Evolutionary conservation across 1,284 basidiomycete species (phyloP), one percentile per base, ranked within the genome.

Genomic region (Thelephora terrestris): DNA sequence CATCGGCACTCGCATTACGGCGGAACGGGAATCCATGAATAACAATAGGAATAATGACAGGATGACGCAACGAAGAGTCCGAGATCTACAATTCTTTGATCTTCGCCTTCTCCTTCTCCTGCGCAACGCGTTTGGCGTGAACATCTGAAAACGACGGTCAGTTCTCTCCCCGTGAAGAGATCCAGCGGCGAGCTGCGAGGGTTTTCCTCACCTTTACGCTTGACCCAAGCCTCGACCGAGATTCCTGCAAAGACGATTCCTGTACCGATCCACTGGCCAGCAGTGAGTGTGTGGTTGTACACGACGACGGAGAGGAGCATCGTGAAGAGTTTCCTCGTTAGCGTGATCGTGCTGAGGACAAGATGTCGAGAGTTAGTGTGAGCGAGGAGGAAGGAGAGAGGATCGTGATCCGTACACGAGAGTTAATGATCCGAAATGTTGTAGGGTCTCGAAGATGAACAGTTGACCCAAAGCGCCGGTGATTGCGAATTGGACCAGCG

Each of bases 361-460:
- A 7, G 18, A 39, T 37, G 17, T 7, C 46, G 14, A 48, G 25
- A 27, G 38, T 21, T 21, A 45, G 21, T 48, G 47, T 52, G 36
- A 43, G 45, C 39, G 20, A 50, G 49, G 5, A 23, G 12, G 40
- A 44, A 7, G 42, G 0, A 14, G 35, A 14, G 46, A 4, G 29
- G 23, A 43, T 12, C 17, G 44, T 32, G 40, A 10, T 4, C 76
- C 85, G 46, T 72, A 91, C 87, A 92, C 91, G 24, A 97, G 71
- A 1, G 95, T 98, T 51, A 99, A 70, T 7, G 87, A 91, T 17
- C 96, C 96, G 62, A 98, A 99, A 58, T 94, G 86, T 57, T 93
- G 86, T 51, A 99, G 74, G 0, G 96, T 99, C 71, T 97, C 95
- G 56, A 98, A 99, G 57, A 99, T 99, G 69, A 98, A 98, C 10